phyloP scores from a whole-genome alignment of 306 rosid genomes.

The Oemleria cerasiformis region DNA sequence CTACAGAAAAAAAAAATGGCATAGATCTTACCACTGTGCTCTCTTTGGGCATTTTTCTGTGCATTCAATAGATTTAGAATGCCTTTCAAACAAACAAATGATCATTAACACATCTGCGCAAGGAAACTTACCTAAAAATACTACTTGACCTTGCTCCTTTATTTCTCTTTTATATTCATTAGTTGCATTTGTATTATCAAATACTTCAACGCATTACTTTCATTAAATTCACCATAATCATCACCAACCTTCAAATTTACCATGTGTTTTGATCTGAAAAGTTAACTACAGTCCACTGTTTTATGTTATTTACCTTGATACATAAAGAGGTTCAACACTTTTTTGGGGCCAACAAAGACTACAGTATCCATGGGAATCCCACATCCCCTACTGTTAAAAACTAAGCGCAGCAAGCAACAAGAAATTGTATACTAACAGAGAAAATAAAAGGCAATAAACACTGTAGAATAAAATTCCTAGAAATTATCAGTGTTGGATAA shows the following conservation, averaged over 20 bases:
- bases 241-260: background rate
- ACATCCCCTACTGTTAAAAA: background rate
- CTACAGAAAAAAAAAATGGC: conserved; percentile 14
- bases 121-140: background rate
- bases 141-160: background rate
- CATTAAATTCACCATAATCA: background rate
- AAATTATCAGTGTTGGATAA: background rate
- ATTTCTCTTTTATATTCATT: background rate
- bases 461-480: background rate
- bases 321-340: too few species aligned
- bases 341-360: too few species aligned
- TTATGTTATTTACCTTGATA: background rate
- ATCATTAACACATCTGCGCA: background rate
- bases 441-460: background rate
- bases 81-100: background rate
- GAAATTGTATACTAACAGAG: background rate
- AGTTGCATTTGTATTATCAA: background rate
- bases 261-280: background rate
- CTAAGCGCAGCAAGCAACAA: conserved; percentile 1
- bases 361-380: background rate
- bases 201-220: background rate
- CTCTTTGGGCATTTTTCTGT: background rate
- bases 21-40: background rate
- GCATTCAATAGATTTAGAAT: background rate
- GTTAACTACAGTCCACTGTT: background rate